These are phyloP conservation scores for Rhizophlyctis rosea DNA, from an alignment of 192 early-diverging fungal species.

Conservation along the genomic window DNA sequence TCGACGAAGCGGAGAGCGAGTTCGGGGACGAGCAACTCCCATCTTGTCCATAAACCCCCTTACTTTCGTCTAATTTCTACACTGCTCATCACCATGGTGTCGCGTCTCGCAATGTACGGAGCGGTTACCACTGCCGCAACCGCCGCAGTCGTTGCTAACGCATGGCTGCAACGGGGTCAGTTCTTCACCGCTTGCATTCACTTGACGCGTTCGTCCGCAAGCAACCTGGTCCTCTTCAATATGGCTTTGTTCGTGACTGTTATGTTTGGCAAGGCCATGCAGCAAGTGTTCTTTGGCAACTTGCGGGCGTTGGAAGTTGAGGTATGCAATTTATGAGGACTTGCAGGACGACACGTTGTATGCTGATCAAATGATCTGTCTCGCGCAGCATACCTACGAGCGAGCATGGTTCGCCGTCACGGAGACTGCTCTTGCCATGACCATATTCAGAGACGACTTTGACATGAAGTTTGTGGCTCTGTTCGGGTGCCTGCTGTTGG, in stretches of 20 bases:
- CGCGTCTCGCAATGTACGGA: conserved; percentile 70
- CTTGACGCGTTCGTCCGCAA: conserved; percentile 80
- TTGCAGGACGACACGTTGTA: neutral
- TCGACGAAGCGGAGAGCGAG: no score
- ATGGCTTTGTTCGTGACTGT: conserved; percentile 77
- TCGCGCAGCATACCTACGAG: conserved; percentile 86
- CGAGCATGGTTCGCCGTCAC: conserved; percentile 96
- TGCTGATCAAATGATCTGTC: neutral
- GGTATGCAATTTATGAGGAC: conserved; percentile 38
- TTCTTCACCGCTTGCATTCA: conserved; percentile 92
- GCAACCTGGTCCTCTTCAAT: conserved; percentile 74
- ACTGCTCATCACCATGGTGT: no score
- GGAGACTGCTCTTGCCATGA: conserved; percentile 94
- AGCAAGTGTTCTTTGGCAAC: conserved; percentile 85
- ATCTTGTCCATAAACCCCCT: no score
- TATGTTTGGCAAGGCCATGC: conserved; percentile 70
- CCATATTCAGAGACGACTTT: conserved; percentile 94
- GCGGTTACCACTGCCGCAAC: conserved; percentile 64
- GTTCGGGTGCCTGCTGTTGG: conserved; percentile 84
- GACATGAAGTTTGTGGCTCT: conserved; percentile 78
- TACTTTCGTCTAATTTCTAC: no score
- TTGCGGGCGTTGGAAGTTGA: conserved; percentile 92
- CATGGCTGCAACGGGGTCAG: conserved; percentile 49
- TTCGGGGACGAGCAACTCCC: no score
- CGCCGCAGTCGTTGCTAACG: conserved; percentile 34